Evolutionary conservation across 257 asterid genomes (phyloP), one percentile per base, ranked within the genome.

Genomic region (Pogostemon cablin): DNA sequence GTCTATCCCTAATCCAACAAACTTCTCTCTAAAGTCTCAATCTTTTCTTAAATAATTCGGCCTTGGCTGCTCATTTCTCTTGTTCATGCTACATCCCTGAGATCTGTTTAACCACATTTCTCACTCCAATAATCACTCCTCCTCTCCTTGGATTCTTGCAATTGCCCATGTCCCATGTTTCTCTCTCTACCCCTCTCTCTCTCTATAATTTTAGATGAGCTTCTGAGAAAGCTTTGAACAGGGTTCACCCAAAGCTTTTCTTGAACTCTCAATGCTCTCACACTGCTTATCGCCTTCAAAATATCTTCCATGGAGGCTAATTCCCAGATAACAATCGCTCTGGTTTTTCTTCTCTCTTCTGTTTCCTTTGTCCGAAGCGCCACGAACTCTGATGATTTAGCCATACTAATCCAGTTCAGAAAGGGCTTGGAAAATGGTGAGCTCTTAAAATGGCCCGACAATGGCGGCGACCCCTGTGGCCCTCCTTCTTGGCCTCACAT

Each of bases 401-500:
- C 92, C 44, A 63, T 90, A 6, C 79, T 92, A 1, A 85, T 79
- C 15, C 84, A 86, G 72, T 85, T 90, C 71, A 80, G 80, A 54
- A 76, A 86, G 53, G 91, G 91, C 40, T 54, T 92, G 65, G 81
- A 82, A 67, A 92, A 90, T 81, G 85, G 85, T 9, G 90, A 92
- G 81, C 88, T 92, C 8, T 65, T 92, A 73, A 71, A 81, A 3
- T 92, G 97, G 98, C 95, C 96, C 20, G 80, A 71, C 40, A 78
- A 72, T 69, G 82, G 90, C 67, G 82, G 75, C 58, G 93, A 92
- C 83, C 96, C 98, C 1, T 90, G 98, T 69, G 97, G 96, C 6
- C 84, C 96, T 43, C 96, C 96, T 17, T 72, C 70, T 4, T 92
- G 97, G 98, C 88, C 86, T 0, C 91, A 90, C 79, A 48, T 92